Conservation (phyloP, 257 asterid species). For the Solanum ossicruentum region DNA sequence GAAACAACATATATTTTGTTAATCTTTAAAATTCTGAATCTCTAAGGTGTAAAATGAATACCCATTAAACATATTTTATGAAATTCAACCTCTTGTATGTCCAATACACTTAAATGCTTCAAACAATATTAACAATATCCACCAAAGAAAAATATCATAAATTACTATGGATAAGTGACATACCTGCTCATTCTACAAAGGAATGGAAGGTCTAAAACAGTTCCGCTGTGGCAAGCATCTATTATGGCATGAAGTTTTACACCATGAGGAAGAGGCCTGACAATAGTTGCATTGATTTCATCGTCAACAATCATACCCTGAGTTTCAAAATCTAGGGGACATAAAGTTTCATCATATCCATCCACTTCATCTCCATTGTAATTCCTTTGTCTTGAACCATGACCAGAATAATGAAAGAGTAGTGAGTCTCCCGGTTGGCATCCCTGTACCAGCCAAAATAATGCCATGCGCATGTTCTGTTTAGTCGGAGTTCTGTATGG, state of each 20-base stretch:
- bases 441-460: conserved; percentile 89
- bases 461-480: conserved; percentile 79
- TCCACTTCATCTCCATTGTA: conserved; percentile 88
- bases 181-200: conserved; percentile 93
- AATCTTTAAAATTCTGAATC: neutral
- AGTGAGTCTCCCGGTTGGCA: conserved; percentile 90
- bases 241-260: conserved; percentile 85
- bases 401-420: conserved; percentile 92
- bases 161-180: neutral
- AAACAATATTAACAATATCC: neutral
- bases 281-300: conserved; percentile 78
- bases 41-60: neutral
- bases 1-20: neutral
- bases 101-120: neutral
- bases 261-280: conserved; percentile 81
- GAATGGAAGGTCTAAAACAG: conserved; percentile 74
- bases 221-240: conserved; percentile 94
- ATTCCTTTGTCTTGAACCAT: conserved; percentile 81
- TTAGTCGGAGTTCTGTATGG: conserved; percentile 77
- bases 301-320: conserved; percentile 97
- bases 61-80: neutral
- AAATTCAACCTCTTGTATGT: neutral
- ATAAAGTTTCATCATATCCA: conserved; percentile 90
- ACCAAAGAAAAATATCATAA: neutral
- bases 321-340: conserved; percentile 88